These are phyloP conservation scores for Eimeria falciformis DNA, from an alignment of 169 alveolate species.

Conservation along the genomic window DNA sequence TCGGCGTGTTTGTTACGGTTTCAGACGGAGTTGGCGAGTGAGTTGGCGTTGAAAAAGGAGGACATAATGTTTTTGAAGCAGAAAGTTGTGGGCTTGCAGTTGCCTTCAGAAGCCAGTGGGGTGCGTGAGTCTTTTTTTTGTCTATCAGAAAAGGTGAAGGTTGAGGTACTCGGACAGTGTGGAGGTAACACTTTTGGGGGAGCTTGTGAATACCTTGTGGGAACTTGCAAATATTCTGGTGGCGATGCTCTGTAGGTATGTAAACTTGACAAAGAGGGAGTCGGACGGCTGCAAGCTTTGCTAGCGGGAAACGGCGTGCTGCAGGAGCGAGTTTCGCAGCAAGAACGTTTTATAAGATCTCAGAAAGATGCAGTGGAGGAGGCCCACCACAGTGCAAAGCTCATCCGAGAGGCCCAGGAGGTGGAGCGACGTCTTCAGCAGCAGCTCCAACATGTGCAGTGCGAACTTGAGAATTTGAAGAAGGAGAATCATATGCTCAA, in stretches of 20 bases:
- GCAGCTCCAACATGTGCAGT: constrained; percentile 41
- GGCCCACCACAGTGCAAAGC: not conserved
- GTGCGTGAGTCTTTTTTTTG: no score
- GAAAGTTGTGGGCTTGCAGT: no score
- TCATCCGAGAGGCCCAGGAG: constrained; percentile 23
- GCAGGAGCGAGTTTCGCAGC: not conserved
- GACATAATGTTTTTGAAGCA: no score
- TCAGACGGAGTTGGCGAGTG: no score
- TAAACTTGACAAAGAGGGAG: not conserved
- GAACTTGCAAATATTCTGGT: not conserved
- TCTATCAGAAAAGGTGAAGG: no score
- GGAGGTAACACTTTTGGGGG: no score
- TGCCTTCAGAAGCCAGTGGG: no score
- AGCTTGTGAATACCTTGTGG: no score
- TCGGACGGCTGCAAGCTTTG: not conserved
- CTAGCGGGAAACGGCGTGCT: not conserved
- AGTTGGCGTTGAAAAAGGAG: no score
- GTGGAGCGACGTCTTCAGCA: constrained; percentile 15
- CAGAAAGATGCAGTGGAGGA: not conserved
- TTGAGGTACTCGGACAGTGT: no score
- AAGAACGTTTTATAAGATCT: not conserved
- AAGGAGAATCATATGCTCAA: constrained; percentile 41
- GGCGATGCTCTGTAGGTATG: constrained; percentile 2
- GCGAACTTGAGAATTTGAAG: constrained; percentile 5
- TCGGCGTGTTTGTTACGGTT: no score